These are phyloP conservation scores for Escovopsis sp. DNA, from an alignment of 2,329 filamentous ascomycete species.

Conservation along the genomic window DNA sequence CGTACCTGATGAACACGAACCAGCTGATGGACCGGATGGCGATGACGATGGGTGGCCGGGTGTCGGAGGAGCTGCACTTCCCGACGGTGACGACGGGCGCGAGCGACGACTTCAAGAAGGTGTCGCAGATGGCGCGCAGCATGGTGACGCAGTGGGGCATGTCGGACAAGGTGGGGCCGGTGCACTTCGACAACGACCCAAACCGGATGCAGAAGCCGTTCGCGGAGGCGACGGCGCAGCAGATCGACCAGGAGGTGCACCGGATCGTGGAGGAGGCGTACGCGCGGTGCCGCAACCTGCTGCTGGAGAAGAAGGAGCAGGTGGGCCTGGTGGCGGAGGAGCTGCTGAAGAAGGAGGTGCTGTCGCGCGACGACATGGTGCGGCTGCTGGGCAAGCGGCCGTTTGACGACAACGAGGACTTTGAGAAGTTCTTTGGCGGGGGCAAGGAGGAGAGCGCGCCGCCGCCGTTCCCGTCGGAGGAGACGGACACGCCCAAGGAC, in stretches of 20 bases:
- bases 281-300: constrained; percentile 70
- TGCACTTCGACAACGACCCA: constrained; percentile 77
- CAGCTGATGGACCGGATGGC: constrained; percentile 99
- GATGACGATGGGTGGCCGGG: constrained; percentile 92
- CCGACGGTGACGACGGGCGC: constrained; percentile 90
- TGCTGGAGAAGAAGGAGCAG: constrained; percentile 75
- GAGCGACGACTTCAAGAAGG: constrained; percentile 96
- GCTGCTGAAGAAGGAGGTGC: constrained; percentile 77
- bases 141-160: constrained; percentile 99
- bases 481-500: constrained; percentile 25
- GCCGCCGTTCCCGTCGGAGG: constrained; percentile 35
- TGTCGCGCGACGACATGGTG: constrained; percentile 84
- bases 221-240: constrained; percentile 81
- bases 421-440: constrained; percentile 81
- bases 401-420: constrained; percentile 72
- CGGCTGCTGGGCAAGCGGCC: constrained; percentile 71
- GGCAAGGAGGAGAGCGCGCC: constrained; percentile 42
- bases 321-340: constrained; percentile 87
- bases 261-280: constrained; percentile 88
- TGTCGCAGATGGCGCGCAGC: constrained; percentile 83
- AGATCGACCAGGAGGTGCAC: constrained; percentile 83
- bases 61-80: constrained; percentile 94
- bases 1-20: constrained; percentile 87
- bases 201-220: constrained; percentile 88
- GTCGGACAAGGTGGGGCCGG: constrained; percentile 82